A percentile compares a stretch with the other conserved stretches of the same genome.
Conservation (phyloP, 345 rosid genomes). For the Gossypium stocksii region DNA sequence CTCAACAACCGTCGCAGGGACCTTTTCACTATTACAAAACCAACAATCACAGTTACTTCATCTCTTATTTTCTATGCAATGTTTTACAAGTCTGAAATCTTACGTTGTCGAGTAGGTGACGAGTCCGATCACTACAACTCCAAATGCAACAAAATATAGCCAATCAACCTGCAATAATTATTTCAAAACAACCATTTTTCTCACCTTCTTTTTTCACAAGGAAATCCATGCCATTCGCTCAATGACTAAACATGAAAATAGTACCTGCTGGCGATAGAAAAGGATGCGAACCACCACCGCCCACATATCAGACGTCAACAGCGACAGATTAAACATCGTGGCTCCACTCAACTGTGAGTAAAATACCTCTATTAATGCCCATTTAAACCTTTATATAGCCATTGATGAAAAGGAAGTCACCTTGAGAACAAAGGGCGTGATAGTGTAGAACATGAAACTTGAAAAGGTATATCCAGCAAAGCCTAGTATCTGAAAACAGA, state of each 20-base stretch:
- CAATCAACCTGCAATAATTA: slow-evolving; percentile 45
- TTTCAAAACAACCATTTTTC: not conserved
- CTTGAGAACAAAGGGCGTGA: slow-evolving; percentile 46
- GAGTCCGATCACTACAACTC: slow-evolving; percentile 35
- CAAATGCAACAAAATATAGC: slow-evolving; percentile 49
- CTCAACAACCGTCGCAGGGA: slow-evolving; percentile 1
- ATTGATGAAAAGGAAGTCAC: slow-evolving; percentile 22
- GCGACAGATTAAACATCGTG: slow-evolving; percentile 51
- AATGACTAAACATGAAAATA: not conserved
- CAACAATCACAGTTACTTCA: not conserved
- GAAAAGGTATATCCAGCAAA: slow-evolving; percentile 32
- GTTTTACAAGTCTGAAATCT: not conserved
- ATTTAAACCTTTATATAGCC: not conserved
- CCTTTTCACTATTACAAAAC: slow-evolving; percentile 24
- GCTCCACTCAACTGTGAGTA: slow-evolving; percentile 48
- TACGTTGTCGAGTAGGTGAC: slow-evolving; percentile 43
- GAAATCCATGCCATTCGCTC: not conserved
- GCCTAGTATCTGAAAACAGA: slow-evolving; percentile 39
- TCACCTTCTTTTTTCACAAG: not conserved
- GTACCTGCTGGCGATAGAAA: slow-evolving; percentile 50
- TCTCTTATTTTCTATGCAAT: not conserved
- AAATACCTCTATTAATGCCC: not conserved
- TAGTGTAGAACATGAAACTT: slow-evolving; percentile 36
- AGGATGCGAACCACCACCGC: slow-evolving; percentile 43
- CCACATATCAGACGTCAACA: slow-evolving; percentile 65